Base-by-base conservation (phyloP, 495 filamentous ascomycete genomes). In the Chlorociboria aeruginascens region DNA sequence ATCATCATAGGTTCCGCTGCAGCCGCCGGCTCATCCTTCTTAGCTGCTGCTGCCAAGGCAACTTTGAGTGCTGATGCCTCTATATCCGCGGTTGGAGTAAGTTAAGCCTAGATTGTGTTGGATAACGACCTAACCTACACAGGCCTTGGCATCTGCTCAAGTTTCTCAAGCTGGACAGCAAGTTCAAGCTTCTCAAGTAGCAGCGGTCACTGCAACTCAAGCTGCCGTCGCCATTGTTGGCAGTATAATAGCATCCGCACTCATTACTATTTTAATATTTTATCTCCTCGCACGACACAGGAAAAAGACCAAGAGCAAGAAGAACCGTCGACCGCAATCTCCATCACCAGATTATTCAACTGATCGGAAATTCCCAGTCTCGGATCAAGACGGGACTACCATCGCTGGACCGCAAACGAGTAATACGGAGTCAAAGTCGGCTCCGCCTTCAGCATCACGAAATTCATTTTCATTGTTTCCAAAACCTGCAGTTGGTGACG, bases 211-310 rank as follows among this genome's bases (percentile, higher is more conserved):
- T 6, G 56, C 49, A 36, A 59, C 56, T 1, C 49, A 56, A 45
- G 50, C 47, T 7, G 56, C 56, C n/a, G 37, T 59, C n/a, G 56
- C 56, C 7, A 59, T 59, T 12, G 56, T 59, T 44, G 56, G 53
- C 11, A 52, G 48, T 30, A 56, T 59, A 11, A 56, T 59, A 17
- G 56, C 56, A 8, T 59, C 56, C 30, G 43, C 50, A 7, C 42
- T 59, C 13, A 59, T 59, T 3, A 56, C 56, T 8, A 56, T 59
- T 28, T 37, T 59, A 11, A 43, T 56, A n/a, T 53, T 53, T 34
- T 59, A 56, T 33, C 44, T 56, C n/a, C 40, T 59, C 16, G 41
- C 45, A 25, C 50, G 49, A 4, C 53, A 59, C 31, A 52, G 52
- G 32, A 49, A 46, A 16, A 42, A 30, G 8, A 28, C 6, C n/a